Percentiles rank a stretch among this genome's conserved stretches.
Evolutionary conservation across 176 grass and related monocot species (phyloP).

Genomic region (Puya raimondii): DNA sequence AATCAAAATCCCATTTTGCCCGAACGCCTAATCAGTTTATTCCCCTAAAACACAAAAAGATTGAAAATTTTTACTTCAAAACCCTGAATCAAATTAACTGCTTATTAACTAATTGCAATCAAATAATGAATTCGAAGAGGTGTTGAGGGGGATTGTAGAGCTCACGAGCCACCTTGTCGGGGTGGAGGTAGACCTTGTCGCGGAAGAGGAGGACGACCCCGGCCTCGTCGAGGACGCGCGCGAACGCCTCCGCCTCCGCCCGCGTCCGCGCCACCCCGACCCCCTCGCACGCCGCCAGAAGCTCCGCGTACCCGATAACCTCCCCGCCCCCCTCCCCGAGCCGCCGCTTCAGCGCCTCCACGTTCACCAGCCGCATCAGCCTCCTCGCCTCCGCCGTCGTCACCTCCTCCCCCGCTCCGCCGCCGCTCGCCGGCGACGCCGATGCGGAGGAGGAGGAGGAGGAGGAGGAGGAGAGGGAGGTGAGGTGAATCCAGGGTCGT

Average conservation of each 20-base stretch:
- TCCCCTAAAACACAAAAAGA: too few relatives aligned
- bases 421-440: not conserved
- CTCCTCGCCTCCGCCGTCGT: slow-evolving; percentile 43
- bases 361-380: slow-evolving; percentile 46
- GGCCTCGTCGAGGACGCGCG: slow-evolving; percentile 34
- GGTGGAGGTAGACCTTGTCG: slow-evolving; percentile 66
- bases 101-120: not conserved
- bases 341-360: slow-evolving; percentile 49
- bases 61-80: too few relatives aligned
- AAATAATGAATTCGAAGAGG: too few relatives aligned
- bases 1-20: too few relatives aligned
- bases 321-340: slow-evolving; percentile 34
- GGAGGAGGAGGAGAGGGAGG: not conserved
- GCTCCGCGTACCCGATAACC: slow-evolving; percentile 38
- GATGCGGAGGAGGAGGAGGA: not conserved
- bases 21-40: too few relatives aligned
- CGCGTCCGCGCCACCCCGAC: slow-evolving; percentile 39
- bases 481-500: not conserved
- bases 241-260: slow-evolving; percentile 37
- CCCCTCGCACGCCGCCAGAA: slow-evolving; percentile 48
- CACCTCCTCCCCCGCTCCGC: not conserved
- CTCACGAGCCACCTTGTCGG: slow-evolving; percentile 38
- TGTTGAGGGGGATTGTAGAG: not conserved
- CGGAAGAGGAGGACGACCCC: slow-evolving; percentile 58
- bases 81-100: not conserved